Percentiles rank a stretch among this genome's conserved stretches.
Evolutionary conservation across 2,329 filamentous ascomycete species (phyloP).

Genomic region (Fusarium buharicum): DNA sequence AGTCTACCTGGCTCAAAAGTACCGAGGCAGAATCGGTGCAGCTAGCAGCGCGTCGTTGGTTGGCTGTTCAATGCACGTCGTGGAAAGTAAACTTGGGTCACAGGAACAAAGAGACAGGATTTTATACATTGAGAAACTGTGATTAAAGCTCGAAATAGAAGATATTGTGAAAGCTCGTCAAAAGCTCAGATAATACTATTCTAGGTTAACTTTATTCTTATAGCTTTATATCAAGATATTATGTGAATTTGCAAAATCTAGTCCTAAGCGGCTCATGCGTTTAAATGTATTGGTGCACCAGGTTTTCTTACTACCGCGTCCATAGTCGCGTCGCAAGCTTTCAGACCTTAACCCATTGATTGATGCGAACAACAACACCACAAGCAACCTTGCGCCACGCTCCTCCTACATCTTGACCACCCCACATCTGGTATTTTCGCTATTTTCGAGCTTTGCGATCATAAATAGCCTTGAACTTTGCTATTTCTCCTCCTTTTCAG

Average conservation of each 20-base stretch:
- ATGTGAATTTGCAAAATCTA: not conserved
- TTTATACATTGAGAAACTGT: not conserved
- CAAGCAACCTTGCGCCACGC: slow-evolving; percentile 36
- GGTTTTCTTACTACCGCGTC: slow-evolving; percentile 18
- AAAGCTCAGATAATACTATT: not conserved
- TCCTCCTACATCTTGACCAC: slow-evolving; percentile 22
- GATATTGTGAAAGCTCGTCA: not conserved
- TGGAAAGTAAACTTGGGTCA: not conserved
- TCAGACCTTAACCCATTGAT: slow-evolving; percentile 26
- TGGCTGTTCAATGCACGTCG: slow-evolving; percentile 14
- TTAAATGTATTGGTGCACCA: slow-evolving; percentile 10
- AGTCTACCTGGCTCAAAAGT: slow-evolving; percentile 44
- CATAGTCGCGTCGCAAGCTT: slow-evolving; percentile 40
- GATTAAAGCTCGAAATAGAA: not conserved
- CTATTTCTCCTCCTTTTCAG: slow-evolving; percentile 3
- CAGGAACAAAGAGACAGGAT: not conserved
- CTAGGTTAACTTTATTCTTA: too few species aligned
- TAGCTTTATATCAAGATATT: not conserved
- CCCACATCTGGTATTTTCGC: slow-evolving; percentile 9
- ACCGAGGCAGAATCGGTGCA: slow-evolving; percentile 42
- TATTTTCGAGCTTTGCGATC: slow-evolving; percentile 25
- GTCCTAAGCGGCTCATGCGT: not conserved
- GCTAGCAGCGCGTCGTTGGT: slow-evolving; percentile 34
- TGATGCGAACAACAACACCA: slow-evolving; percentile 29
- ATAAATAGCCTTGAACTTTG: slow-evolving; percentile 23